Evolutionary conservation across 2,329 filamentous ascomycete genomes (phyloP).

Genomic region (Zymoseptoria pseudotritici): DNA sequence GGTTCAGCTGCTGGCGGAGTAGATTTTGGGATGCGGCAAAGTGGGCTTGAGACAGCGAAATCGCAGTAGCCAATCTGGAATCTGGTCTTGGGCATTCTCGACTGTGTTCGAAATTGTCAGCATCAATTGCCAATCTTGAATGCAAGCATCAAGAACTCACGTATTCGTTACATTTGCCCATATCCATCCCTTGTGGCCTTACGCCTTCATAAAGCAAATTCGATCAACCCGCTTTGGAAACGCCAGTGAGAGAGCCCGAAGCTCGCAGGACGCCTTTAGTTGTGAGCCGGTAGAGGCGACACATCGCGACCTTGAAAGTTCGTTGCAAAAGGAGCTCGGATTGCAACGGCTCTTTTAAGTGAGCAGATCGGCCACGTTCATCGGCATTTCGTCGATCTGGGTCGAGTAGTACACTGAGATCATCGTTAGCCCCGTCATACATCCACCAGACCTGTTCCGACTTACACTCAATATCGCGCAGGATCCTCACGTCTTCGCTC

Average conservation of each 20-base stretch:
- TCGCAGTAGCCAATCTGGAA: background rate
- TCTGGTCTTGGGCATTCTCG: background rate
- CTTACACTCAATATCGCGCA: conserved; percentile 90
- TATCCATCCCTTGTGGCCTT: conserved; percentile 29
- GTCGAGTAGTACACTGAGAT: conserved; percentile 80
- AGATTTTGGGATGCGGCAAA: background rate
- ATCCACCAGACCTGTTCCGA: conserved; percentile 15
- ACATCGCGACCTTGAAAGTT: background rate
- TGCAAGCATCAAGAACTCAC: conserved; percentile 13
- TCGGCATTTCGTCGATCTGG: conserved; percentile 97
- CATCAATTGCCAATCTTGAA: background rate
- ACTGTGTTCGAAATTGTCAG: background rate
- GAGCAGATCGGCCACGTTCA: conserved; percentile 57
- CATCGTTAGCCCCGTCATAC: background rate
- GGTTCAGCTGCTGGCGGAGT: background rate
- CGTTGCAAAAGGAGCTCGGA: background rate
- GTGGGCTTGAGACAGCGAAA: background rate
- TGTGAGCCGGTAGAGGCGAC: too few species aligned
- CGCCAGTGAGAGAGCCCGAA: background rate
- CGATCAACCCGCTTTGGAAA: background rate
- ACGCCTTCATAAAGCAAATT: conserved; percentile 14
- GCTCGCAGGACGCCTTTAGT: background rate
- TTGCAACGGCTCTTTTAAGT: conserved; percentile 13
- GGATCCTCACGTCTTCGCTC: conserved; percentile 92
- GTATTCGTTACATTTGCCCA: conserved; percentile 23